These are phyloP conservation scores for Cucurbita argyrosperma DNA, from an alignment of 306 rosid genomes.

Conservation along the genomic window DNA sequence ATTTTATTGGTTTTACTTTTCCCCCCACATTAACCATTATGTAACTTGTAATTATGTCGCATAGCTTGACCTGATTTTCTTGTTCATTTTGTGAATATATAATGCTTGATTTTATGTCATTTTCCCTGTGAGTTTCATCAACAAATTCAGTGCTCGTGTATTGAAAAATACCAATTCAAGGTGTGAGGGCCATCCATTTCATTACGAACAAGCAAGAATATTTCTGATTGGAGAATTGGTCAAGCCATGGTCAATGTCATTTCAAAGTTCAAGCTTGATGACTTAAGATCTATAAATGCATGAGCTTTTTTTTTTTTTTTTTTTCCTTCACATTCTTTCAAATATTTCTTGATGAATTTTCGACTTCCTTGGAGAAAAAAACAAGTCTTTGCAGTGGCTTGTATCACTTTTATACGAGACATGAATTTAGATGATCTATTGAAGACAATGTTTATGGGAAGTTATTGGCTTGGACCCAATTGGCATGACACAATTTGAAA, in stretches of 20 bases:
- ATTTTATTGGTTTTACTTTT: conserved; percentile 5
- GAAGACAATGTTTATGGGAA: too few relatives aligned
- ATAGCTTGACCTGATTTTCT: conserved; percentile 5
- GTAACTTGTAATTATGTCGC: conserved; percentile 10
- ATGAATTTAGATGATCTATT: too few relatives aligned
- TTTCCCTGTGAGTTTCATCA: background rate
- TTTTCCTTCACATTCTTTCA: too few relatives aligned
- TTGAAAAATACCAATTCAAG: background rate
- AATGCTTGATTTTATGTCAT: conserved; percentile 1
- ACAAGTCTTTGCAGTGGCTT: too few relatives aligned
- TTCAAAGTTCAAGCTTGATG: too few relatives aligned
- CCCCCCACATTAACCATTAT: conserved; percentile 4
- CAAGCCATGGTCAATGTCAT: background rate
- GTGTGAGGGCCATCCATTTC: background rate
- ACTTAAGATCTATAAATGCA: too few relatives aligned
- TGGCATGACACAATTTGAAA: too few relatives aligned
- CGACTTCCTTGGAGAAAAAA: too few relatives aligned
- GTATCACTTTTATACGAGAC: too few relatives aligned
- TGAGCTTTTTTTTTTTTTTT: too few relatives aligned
- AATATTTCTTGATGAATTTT: too few relatives aligned
- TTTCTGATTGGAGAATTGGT: background rate
- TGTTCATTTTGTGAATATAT: conserved; percentile 8
- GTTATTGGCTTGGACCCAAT: too few relatives aligned
- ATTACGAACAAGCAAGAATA: background rate
- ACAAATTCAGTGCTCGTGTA: background rate